A percentile compares a stretch with the other conserved stretches of the same genome.
phyloP scores from a whole-genome alignment of 2,329 filamentous ascomycete species.

The Mycosphaerelloides madeirae region DNA sequence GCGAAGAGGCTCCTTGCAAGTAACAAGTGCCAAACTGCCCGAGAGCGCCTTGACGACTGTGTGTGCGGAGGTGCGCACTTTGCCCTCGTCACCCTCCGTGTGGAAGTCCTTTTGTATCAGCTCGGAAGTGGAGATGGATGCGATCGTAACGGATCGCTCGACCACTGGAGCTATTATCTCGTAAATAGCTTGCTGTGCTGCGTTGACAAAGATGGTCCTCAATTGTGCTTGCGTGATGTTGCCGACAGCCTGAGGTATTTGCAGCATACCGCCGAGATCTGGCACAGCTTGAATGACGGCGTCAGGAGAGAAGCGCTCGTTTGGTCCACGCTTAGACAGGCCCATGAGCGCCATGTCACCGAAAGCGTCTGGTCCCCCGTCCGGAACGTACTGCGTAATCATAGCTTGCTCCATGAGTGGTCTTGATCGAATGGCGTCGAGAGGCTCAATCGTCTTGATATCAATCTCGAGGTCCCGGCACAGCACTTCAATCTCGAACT shows the following conservation, averaged over 20 bases:
- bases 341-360: slow-evolving; percentile 71
- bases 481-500: slow-evolving; percentile 97
- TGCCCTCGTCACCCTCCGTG: slow-evolving; percentile 84
- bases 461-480: slow-evolving; percentile 91
- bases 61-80: slow-evolving; percentile 77
- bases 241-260: slow-evolving; percentile 71
- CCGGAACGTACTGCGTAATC: slow-evolving; percentile 35
- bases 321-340: slow-evolving; percentile 57
- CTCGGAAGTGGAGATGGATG: slow-evolving; percentile 91
- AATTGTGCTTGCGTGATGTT: slow-evolving; percentile 65
- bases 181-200: slow-evolving; percentile 82
- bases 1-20: slow-evolving; percentile 91
- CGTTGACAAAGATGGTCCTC: slow-evolving; percentile 71
- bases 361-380: slow-evolving; percentile 65
- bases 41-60: slow-evolving; percentile 94
- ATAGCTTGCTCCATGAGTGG: slow-evolving; percentile 36
- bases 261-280: slow-evolving; percentile 72
- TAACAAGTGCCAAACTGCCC: slow-evolving; percentile 91
- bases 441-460: slow-evolving; percentile 84
- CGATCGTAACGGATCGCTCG: slow-evolving; percentile 94
- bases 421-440: slow-evolving; percentile 77
- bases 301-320: slow-evolving; percentile 70
- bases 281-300: slow-evolving; percentile 76
- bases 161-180: slow-evolving; percentile 98
- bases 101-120: slow-evolving; percentile 96